These are phyloP conservation scores for Rhododendron ferrugineum DNA, from an alignment of 148 eudicot genomes.

Conservation along the genomic window DNA sequence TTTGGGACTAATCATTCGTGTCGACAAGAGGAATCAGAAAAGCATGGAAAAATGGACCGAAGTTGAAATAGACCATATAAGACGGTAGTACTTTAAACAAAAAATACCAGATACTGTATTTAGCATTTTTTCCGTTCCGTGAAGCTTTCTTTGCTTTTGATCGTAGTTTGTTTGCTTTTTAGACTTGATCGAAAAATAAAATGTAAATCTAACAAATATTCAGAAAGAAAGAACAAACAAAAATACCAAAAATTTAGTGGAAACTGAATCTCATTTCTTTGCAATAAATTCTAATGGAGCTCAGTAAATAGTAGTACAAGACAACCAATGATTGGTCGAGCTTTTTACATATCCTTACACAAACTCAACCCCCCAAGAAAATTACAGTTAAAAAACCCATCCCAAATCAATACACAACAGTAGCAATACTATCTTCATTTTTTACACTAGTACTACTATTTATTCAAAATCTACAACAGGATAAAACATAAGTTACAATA, in stretches of 20 bases:
- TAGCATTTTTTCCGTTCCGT: too few species aligned
- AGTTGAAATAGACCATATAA: background rate
- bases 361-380: conserved; percentile 5
- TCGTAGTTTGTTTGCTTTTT: too few species aligned
- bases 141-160: too few species aligned
- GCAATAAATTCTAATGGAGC: conserved; percentile 30
- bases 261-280: conserved; percentile 23
- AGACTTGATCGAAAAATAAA: too few species aligned
- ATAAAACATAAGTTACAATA: background rate
- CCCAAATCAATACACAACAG: background rate
- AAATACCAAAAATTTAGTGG: background rate
- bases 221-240: background rate
- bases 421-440: background rate
- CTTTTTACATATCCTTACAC: conserved; percentile 14
- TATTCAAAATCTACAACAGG: conserved; percentile 4
- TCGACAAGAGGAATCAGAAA: too few species aligned
- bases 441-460: background rate
- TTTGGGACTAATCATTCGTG: background rate
- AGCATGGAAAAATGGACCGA: too few species aligned
- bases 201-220: background rate
- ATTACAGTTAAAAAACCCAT: background rate
- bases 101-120: background rate
- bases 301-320: conserved; percentile 36
- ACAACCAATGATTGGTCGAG: conserved; percentile 44
- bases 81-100: background rate